phyloP scores from a whole-genome alignment of 176 grass and related monocot species.

The Eleusine indica region DNA sequence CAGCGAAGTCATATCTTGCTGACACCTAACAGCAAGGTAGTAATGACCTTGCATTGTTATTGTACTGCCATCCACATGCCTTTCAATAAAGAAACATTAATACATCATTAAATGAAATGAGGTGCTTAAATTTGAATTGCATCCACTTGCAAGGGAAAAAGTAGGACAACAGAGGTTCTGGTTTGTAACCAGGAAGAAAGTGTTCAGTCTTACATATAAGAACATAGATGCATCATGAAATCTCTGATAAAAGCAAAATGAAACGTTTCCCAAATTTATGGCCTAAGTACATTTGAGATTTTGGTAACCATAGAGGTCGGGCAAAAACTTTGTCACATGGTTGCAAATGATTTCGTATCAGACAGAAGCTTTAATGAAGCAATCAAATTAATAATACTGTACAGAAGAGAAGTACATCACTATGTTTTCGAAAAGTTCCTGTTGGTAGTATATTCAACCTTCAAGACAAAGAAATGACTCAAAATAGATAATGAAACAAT shows the following conservation, averaged over 20 bases:
- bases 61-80: not conserved
- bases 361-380: not conserved
- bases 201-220: not conserved
- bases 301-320: not conserved
- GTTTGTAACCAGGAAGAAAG: not conserved
- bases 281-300: not conserved
- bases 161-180: not conserved
- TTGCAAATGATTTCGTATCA: not conserved
- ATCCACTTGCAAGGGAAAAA: not conserved
- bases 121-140: constrained; percentile 6
- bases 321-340: not conserved
- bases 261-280: constrained; percentile 18
- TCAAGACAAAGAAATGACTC: constrained; percentile 31
- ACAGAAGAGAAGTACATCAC: constrained; percentile 26
- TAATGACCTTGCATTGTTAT: not conserved
- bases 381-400: constrained; percentile 37
- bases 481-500: constrained; percentile 31
- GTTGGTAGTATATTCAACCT: constrained; percentile 31
- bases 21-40: not conserved
- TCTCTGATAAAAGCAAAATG: not conserved
- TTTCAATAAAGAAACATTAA: constrained; percentile 7
- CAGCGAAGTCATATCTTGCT: constrained; percentile 3
- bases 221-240: not conserved
- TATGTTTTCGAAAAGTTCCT: constrained; percentile 12
- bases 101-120: constrained; percentile 20